These are phyloP conservation scores for Syzygium grande DNA, from an alignment of 345 rosid genomes.

Conservation along the genomic window DNA sequence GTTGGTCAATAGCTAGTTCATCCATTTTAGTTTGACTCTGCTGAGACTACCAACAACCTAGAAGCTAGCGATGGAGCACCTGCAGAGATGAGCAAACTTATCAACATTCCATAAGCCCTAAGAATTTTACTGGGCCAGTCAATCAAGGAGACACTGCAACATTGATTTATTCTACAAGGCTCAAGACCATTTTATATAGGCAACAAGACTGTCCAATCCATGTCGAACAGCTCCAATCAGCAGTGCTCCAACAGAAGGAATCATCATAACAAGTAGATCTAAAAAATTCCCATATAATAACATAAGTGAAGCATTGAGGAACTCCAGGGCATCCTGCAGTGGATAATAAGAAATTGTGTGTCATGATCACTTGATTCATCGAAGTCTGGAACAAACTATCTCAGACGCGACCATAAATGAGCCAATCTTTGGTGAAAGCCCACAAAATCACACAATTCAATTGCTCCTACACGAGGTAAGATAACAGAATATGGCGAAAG, in stretches of 20 bases:
- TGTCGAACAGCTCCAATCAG: constrained; percentile 52
- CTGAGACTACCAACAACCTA: too few species aligned
- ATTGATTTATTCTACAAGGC: constrained; percentile 63
- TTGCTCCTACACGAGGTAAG: background rate
- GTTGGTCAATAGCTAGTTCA: too few species aligned
- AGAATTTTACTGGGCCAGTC: constrained; percentile 31
- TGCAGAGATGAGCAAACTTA: too few species aligned
- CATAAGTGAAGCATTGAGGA: constrained; percentile 30
- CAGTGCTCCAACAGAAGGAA: constrained; percentile 48
- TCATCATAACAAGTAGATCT: constrained; percentile 46
- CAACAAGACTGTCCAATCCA: constrained; percentile 43
- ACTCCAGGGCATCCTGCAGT: constrained; percentile 40
- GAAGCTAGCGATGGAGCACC: too few species aligned
- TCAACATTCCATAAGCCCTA: too few species aligned
- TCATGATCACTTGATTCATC: constrained; percentile 42
- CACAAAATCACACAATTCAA: constrained; percentile 53
- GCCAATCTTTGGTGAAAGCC: constrained; percentile 58
- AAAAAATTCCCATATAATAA: constrained; percentile 19
- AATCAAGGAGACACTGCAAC: constrained; percentile 46
- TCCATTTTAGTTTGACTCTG: too few species aligned
- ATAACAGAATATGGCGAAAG: background rate
- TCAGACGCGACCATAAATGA: constrained; percentile 28
- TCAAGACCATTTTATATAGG: constrained; percentile 48
- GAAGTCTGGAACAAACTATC: constrained; percentile 38
- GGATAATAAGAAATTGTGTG: constrained; percentile 25